These are phyloP conservation scores for Silene vulgaris DNA, from an alignment of 179 eudicot genomes.

Conservation along the genomic window DNA sequence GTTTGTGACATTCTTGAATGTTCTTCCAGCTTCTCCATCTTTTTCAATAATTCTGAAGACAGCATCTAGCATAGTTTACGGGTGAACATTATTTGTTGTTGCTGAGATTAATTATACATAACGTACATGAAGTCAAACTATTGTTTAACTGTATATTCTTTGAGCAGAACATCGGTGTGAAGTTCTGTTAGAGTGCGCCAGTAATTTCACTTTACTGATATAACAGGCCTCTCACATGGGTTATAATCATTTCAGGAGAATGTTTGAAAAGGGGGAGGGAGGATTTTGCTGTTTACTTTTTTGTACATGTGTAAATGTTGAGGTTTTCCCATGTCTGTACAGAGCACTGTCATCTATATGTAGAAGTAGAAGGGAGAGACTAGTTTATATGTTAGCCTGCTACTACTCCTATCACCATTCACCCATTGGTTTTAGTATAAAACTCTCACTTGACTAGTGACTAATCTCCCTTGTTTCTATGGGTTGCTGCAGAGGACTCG, in stretches of 20 bases:
- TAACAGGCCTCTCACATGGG: neutral
- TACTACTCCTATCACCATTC: neutral
- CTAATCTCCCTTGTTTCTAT: neutral
- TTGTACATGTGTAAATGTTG: neutral
- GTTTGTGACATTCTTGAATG: constrained; percentile 13
- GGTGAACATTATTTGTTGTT: neutral
- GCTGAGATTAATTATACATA: neutral
- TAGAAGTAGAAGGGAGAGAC: neutral
- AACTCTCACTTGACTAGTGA: too few relatives aligned
- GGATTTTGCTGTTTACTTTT: neutral
- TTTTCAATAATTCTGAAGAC: neutral
- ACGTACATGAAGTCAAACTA: neutral
- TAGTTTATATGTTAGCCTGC: neutral
- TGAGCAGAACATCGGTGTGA: neutral
- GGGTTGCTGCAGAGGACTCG: neutral
- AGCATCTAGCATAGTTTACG: neutral
- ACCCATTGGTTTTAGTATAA: neutral
- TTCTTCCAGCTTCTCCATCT: constrained; percentile 2
- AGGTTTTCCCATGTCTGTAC: neutral
- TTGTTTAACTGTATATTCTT: neutral
- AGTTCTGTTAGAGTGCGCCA: neutral
- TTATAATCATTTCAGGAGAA: neutral
- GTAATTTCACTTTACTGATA: neutral
- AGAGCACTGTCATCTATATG: neutral
- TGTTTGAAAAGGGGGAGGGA: neutral